Percentiles rank a stretch among this genome's conserved stretches.
Conservation (phyloP, 2,329 filamentous ascomycete genomes). For the Cladosporium sp. region DNA sequence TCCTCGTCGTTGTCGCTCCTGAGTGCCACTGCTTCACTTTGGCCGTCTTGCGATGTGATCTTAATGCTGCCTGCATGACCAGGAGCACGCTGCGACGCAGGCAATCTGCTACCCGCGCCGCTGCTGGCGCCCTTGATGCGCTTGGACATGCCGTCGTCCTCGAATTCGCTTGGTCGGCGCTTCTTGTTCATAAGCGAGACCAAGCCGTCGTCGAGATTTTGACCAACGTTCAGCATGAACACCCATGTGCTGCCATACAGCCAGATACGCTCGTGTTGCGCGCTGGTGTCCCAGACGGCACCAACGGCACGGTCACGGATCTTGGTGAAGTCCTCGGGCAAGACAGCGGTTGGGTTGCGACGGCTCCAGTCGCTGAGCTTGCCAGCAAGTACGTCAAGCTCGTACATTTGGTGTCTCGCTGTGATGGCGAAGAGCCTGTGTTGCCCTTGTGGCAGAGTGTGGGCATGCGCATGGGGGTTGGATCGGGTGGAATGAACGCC, state of each 20-base stretch:
- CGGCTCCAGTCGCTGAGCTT: slow-evolving; percentile 82
- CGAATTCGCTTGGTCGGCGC: slow-evolving; percentile 30
- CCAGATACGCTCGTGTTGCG: slow-evolving; percentile 68
- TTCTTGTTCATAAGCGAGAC: slow-evolving; percentile 20
- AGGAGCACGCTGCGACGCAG: slow-evolving; percentile 19
- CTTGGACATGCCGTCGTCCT: slow-evolving; percentile 34
- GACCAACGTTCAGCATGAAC: slow-evolving; percentile 85
- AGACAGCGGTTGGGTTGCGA: slow-evolving; percentile 71
- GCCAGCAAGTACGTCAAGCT: slow-evolving; percentile 77
- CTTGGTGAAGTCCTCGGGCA: slow-evolving; percentile 72
- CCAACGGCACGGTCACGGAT: slow-evolving; percentile 81
- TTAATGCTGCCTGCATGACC: slow-evolving; percentile 10
- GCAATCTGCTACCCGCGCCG: slow-evolving; percentile 41
- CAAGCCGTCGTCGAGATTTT: slow-evolving; percentile 56
- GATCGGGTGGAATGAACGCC: slow-evolving; percentile 52
- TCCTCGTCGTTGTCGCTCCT: slow-evolving; percentile 45
- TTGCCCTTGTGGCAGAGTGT: slow-evolving; percentile 56
- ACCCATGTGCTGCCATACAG: slow-evolving; percentile 84
- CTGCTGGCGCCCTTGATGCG: slow-evolving; percentile 43
- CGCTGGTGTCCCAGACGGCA: slow-evolving; percentile 72
- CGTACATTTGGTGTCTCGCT: slow-evolving; percentile 66
- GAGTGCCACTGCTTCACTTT: slow-evolving; percentile 27
- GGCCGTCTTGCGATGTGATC: slow-evolving; percentile 30
- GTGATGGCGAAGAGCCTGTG: slow-evolving; percentile 62
- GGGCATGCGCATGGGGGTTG: slow-evolving; percentile 55